These are phyloP conservation scores for Lentinula boryana DNA, from an alignment of 768 basidiomycete genomes.

Conservation along the genomic window DNA sequence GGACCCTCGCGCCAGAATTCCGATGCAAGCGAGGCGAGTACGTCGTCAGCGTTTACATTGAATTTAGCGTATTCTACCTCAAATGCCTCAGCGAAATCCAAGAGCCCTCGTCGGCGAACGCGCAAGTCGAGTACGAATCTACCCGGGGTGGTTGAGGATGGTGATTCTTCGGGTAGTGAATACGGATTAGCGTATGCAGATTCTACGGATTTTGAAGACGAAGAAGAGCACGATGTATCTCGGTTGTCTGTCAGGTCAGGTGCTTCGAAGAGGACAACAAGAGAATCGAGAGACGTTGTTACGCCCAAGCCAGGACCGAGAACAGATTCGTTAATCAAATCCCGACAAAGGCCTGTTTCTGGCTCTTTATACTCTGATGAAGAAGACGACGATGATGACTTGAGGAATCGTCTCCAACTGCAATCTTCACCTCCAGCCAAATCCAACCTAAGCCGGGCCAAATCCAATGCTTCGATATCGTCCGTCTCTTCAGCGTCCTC, in stretches of 20 bases:
- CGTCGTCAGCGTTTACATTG: conserved; percentile 8
- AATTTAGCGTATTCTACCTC: not conserved
- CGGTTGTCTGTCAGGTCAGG: not conserved
- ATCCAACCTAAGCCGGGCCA: not conserved
- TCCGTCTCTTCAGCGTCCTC: conserved; percentile 11
- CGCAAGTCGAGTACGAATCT: not conserved
- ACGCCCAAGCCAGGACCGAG: conserved; percentile 1
- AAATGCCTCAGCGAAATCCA: not conserved
- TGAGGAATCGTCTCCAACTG: conserved; percentile 17
- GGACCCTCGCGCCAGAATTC: conserved; percentile 9
- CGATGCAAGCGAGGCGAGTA: conserved; percentile 6
- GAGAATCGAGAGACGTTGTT: not conserved
- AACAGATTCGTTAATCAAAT: not conserved
- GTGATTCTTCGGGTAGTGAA: conserved; percentile 18
- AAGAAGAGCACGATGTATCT: conserved; percentile 15
- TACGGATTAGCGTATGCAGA: conserved; percentile 44
- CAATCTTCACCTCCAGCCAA: not conserved
- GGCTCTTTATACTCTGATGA: conserved; percentile 6
- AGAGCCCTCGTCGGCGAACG: not conserved
- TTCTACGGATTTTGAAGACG: conserved; percentile 38
- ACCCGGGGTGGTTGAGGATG: not conserved
- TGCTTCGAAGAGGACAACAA: not conserved
- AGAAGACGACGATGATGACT: conserved; percentile 21
- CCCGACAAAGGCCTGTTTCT: not conserved
- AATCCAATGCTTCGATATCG: conserved; percentile 8